Evolutionary conservation across 2,329 filamentous ascomycete species (phyloP), one percentile per base, ranked within the genome.

Genomic region (Arthrobotrys musiformis): DNA sequence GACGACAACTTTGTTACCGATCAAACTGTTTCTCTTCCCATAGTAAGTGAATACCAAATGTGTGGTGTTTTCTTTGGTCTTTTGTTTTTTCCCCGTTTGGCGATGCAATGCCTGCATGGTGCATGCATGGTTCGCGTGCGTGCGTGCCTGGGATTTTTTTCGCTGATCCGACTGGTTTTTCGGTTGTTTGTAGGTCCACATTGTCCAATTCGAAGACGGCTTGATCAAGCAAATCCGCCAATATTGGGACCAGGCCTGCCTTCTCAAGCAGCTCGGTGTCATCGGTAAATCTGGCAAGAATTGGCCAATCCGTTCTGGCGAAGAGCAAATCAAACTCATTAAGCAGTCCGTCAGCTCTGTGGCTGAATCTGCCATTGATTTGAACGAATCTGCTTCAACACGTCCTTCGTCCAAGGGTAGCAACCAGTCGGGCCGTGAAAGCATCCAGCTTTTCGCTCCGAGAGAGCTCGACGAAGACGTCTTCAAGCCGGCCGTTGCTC

Each of bases 1-100:
- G 94, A 98, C 82, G 93, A 97, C 86, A 97, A 97, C 85, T 97
- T 98, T 83, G 85, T 99, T 73, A 86, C 92, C 70, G 93, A 97
- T 84, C 91, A 91, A 81, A 89, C 89, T 68, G 93, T 93, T 78
- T 89, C 89, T 62, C 87, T 98, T 79, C 89, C 92, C 58, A 89
- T 97, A 85, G 94, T 97, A 87, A 83, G 91, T 88, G 22, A n/a
- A n/a, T n/a, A n/a, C n/a, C n/a, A n/a, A n/a, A n/a, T 13, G 2
- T 22, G 48, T 30, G 48, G 48, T 52, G 24, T 28, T 52, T 15
- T 63, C n/a, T 24, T 24, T 35, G 30, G 5, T 44, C 4, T 42
- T 26, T 40, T 40, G 6, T 50, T 40, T 13, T 64, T 28, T 63
- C 70, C 54, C 46, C 13, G 24, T 33, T 46, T 46, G 44, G 33